phyloP scores from a whole-genome alignment of 768 basidiomycete genomes.

The Termitomyces heimii region DNA sequence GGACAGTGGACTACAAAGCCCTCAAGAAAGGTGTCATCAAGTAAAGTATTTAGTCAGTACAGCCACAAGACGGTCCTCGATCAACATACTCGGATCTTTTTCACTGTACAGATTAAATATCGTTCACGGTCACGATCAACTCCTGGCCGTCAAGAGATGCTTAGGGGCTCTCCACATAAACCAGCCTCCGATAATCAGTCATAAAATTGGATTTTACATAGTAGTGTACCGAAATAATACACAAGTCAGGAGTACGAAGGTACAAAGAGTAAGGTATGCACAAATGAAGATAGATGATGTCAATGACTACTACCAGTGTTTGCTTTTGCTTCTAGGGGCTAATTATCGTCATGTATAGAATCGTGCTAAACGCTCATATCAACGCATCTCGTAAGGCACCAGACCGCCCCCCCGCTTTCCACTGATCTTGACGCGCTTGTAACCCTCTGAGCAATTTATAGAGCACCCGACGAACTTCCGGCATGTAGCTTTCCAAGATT shows the following conservation, averaged over 20 bases:
- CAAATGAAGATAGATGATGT: not conserved
- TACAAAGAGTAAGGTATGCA: not conserved
- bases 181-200: not conserved
- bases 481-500: slow-evolving; percentile 72
- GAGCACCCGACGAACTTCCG: slow-evolving; percentile 76
- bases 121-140: not conserved
- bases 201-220: not conserved
- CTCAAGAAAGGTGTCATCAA: no score
- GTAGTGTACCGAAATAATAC: not conserved
- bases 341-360: not conserved
- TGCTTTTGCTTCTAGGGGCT: not conserved
- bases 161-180: not conserved
- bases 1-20: not conserved
- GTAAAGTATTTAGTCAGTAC: not conserved
- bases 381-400: slow-evolving; percentile 1
- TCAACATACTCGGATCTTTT: not conserved
- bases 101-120: not conserved
- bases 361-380: not conserved
- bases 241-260: not conserved
- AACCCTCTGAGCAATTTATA: slow-evolving; percentile 80
- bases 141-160: no score
- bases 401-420: slow-evolving; percentile 21
- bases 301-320: not conserved
- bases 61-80: not conserved
- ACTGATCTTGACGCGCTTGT: slow-evolving; percentile 62